Conservation (phyloP, 768 basidiomycete species). For the Tylopilus plumbeoviolaceoides region DNA sequence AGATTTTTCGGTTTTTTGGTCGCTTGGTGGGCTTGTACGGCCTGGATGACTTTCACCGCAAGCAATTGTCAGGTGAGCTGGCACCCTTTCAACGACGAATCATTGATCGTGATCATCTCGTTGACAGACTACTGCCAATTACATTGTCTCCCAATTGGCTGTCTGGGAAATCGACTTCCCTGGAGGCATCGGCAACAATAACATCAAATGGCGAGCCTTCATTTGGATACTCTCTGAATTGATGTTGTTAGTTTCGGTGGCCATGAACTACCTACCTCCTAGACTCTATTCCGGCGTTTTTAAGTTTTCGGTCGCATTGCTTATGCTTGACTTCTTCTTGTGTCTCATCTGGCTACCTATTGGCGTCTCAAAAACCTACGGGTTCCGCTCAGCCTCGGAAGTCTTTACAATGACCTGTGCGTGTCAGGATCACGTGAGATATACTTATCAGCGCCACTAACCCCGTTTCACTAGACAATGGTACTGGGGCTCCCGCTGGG, state of each 20-base stretch:
- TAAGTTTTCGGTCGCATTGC: conserved; percentile 66
- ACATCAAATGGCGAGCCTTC: conserved; percentile 82
- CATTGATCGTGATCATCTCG: neutral
- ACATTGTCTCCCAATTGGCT: conserved; percentile 77
- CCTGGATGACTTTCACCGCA: conserved; percentile 95
- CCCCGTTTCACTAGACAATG: conserved; percentile 59
- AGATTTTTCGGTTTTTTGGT: conserved; percentile 87
- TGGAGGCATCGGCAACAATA: conserved; percentile 65
- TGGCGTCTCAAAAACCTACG: conserved; percentile 84
- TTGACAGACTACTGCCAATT: conserved; percentile 78
- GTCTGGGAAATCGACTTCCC: conserved; percentile 83
- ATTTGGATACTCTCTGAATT: conserved; percentile 81
- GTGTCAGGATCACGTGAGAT: conserved; percentile 34
- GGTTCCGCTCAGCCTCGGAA: conserved; percentile 78
- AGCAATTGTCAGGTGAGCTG: conserved; percentile 74
- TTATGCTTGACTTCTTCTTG: conserved; percentile 84
- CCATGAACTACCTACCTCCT: conserved; percentile 84
- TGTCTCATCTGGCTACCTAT: conserved; percentile 92
- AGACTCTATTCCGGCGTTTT: conserved; percentile 71
- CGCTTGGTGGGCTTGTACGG: conserved; percentile 91
- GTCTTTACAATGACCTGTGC: conserved; percentile 79
- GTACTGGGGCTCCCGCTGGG: conserved; percentile 77
- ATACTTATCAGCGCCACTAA: neutral
- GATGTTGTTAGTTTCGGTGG: conserved; percentile 64
- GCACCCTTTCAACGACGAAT: neutral